These are phyloP conservation scores for Nadsonia starkeyi-henricii DNA, from an alignment of 1,139 yeast genomes.

Conservation along the genomic window DNA sequence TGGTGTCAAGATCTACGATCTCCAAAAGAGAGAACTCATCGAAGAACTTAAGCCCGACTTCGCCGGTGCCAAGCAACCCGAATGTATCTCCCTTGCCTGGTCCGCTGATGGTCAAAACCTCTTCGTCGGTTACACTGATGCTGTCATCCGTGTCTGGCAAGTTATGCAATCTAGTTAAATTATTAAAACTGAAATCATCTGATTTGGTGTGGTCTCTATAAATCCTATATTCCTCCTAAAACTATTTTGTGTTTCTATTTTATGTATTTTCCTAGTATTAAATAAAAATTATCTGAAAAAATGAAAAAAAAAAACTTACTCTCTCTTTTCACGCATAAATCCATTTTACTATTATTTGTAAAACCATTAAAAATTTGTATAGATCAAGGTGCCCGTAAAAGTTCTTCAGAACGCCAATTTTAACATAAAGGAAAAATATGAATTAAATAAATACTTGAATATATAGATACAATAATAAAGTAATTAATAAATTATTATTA, in stretches of 20 bases:
- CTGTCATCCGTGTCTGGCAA: slow-evolving; percentile 99
- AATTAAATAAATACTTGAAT: too few species aligned
- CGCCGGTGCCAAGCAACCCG: slow-evolving; percentile 84
- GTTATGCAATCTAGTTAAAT: slow-evolving; percentile 78
- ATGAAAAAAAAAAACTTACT: not conserved
- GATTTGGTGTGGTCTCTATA: not conserved
- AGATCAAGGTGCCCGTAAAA: too few species aligned
- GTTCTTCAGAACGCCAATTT: too few species aligned
- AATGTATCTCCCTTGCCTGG: slow-evolving; percentile 97
- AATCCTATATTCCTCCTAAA: not conserved
- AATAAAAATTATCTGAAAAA: not conserved
- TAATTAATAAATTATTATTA: not conserved
- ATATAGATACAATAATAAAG: too few species aligned
- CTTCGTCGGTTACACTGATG: slow-evolving; percentile 99
- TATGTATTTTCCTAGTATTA: not conserved
- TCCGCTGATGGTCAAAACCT: slow-evolving; percentile 99
- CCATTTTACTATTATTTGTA: too few species aligned
- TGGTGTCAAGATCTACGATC: slow-evolving; percentile 97
- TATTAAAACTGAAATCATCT: slow-evolving; percentile 2
- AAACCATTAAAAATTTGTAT: too few species aligned
- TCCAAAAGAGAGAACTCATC: slow-evolving; percentile 88
- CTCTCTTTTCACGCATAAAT: not conserved
- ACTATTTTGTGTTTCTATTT: not conserved
- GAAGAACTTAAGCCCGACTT: slow-evolving; percentile 99
- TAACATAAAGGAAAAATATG: too few species aligned